Base-by-base conservation (phyloP, 73 alveolate species). In the Paraurostyla sp. region DNA sequence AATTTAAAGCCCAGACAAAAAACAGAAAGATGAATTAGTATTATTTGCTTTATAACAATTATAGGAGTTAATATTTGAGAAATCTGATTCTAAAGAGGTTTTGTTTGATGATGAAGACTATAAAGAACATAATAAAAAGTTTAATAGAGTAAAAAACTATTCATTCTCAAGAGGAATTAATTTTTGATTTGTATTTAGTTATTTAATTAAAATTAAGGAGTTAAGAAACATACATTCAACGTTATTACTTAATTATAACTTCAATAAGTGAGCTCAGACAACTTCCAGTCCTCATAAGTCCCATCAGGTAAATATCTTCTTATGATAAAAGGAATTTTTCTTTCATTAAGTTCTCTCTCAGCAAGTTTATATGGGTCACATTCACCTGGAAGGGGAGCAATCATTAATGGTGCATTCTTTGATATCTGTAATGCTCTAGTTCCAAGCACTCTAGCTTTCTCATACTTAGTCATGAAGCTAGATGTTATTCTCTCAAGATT, bases 301-400 rank as follows among this genome's bases (percentile, higher is more conserved):
- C 98, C 98, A 94, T 97, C 98, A 33, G 99, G 99, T 69, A 96
- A 88, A 89, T 96, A 97, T 75, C 99, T 97, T 71, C 99, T 93
- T 33, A 97, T 94, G 36, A 97, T 96, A 88, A 97, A 97, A 18
- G 99, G 99, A 50, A 97, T 94, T 88, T 96, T 97, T 57, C 92
- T 90, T 54, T 87, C 99, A 71, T 84, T 85, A 54, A 98, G 94
- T 91, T 98, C 99, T 80, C 93, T 92, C 89, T 98, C 99, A 0
- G 99, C 99, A 38, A 98, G 96, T 81, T 85, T 62, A 42, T 97
- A 87, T 0, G 99, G 99, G 80, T 98, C 99, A 43, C 97, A 85
- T 82, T 93, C 98, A 15, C 93, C 98, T 6, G 92, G 94, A 18
- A 27, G 88, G 33, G 89, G 91, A 42, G 54, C 83, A 35, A 97